Evolutionary conservation across 2,329 filamentous ascomycete species (phyloP).

Genomic region (Polychaeton citri): DNA sequence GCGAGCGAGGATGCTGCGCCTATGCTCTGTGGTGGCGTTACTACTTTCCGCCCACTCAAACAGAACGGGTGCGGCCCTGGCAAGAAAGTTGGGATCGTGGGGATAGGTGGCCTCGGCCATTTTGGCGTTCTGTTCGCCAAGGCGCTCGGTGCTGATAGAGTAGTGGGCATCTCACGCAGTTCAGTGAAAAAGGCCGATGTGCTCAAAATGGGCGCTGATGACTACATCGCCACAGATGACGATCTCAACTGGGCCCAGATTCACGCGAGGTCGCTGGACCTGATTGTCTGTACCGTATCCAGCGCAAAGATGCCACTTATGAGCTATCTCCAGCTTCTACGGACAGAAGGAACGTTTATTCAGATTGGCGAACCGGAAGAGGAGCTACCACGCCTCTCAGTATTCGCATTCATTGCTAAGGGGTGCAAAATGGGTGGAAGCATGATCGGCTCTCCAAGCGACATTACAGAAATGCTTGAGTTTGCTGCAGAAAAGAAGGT

Average conservation of each 20-base stretch:
- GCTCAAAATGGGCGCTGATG: conserved; percentile 45
- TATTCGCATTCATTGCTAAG: conserved; percentile 44
- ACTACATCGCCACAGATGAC: conserved; percentile 42
- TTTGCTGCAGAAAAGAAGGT: conserved; percentile 46
- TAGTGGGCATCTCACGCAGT: conserved; percentile 50
- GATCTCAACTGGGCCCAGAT: conserved; percentile 44
- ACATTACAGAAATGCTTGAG: conserved; percentile 48
- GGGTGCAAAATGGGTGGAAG: conserved; percentile 31
- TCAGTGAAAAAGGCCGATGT: conserved; percentile 45
- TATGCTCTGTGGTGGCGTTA: conserved; percentile 65
- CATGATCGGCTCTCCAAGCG: conserved; percentile 38
- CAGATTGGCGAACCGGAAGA: conserved; percentile 54
- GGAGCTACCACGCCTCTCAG: conserved; percentile 38
- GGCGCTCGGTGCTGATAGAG: conserved; percentile 52
- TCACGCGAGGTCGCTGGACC: conserved; percentile 37
- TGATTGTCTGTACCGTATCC: conserved; percentile 46
- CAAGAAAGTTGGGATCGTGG: conserved; percentile 57
- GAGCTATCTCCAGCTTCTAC: conserved; percentile 47
- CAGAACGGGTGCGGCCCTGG: conserved; percentile 54
- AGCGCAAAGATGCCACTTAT: conserved; percentile 47
- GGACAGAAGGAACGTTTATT: conserved; percentile 45
- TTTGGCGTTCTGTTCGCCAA: conserved; percentile 56
- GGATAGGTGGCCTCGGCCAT: conserved; percentile 57
- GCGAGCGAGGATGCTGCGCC: conserved; percentile 43
- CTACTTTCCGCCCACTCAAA: conserved; percentile 54